These are phyloP conservation scores for Aurifilum marmelostoma DNA, from an alignment of 2,329 filamentous ascomycete genomes.

Conservation along the genomic window DNA sequence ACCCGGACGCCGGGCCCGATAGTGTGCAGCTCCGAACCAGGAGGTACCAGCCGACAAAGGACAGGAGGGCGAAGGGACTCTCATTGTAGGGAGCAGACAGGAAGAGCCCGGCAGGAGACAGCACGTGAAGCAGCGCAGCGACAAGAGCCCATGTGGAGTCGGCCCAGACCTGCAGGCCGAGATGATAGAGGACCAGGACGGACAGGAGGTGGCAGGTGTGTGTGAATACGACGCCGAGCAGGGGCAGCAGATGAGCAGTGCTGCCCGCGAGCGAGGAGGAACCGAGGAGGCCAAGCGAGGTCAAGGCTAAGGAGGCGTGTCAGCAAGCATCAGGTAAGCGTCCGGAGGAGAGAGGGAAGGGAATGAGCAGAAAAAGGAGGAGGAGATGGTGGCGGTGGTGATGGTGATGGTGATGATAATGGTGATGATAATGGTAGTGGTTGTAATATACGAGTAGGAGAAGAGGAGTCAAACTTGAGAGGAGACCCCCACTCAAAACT, in stretches of 20 bases:
- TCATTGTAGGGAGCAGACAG: conserved; percentile 86
- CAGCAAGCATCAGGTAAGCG: not conserved
- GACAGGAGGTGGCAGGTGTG: conserved; percentile 78
- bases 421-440: too few relatives aligned
- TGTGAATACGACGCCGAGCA: conserved; percentile 68
- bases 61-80: conserved; percentile 75
- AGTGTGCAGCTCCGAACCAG: conserved; percentile 59
- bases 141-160: conserved; percentile 64
- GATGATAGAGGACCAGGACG: conserved; percentile 69
- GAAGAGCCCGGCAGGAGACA: conserved; percentile 89
- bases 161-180: conserved; percentile 62
- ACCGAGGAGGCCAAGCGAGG: conserved; percentile 12
- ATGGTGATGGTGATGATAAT: too few relatives aligned
- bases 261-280: not conserved
- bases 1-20: conserved; percentile 31
- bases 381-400: too few relatives aligned
- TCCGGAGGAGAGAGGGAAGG: not conserved
- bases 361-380: too few relatives aligned
- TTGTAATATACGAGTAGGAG: too few relatives aligned
- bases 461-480: conserved; percentile 12
- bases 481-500: not conserved
- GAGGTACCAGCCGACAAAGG: conserved; percentile 72
- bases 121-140: conserved; percentile 73
- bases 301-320: conserved; percentile 18
- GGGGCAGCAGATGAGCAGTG: conserved; percentile 39